A percentile compares a stretch with the other conserved stretches of the same genome.
These are phyloP conservation scores for Cetraspora pellucida DNA, from an alignment of 192 early-diverging fungal species.

Conservation along the genomic window DNA sequence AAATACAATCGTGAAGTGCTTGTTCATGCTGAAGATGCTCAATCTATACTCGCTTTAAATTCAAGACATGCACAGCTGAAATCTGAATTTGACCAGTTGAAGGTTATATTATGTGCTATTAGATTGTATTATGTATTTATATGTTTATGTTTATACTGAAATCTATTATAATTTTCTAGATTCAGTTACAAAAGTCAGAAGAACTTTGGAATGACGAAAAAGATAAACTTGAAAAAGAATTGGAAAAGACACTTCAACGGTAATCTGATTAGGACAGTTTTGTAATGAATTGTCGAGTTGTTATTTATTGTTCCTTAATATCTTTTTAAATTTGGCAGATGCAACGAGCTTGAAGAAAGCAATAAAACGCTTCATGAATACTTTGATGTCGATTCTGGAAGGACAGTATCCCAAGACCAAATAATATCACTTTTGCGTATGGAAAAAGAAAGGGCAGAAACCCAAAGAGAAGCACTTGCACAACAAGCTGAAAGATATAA, in stretches of 20 bases:
- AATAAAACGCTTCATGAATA: not conserved
- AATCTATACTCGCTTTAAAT: constrained; percentile 45
- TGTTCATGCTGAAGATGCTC: constrained; percentile 61
- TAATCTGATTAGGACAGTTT: constrained; percentile 58
- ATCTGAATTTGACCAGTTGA: constrained; percentile 36
- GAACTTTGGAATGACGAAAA: constrained; percentile 52
- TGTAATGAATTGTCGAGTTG: constrained; percentile 36
- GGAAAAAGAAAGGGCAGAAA: constrained; percentile 73
- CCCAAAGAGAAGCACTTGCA: constrained; percentile 64
- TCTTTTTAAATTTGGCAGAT: not conserved
- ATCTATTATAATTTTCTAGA: constrained; percentile 48
- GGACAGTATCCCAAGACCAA: constrained; percentile 53
- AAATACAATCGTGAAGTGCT: constrained; percentile 73
- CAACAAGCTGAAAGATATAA: constrained; percentile 70
- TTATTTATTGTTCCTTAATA: no score
- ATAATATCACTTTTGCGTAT: constrained; percentile 69
- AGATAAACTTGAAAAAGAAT: constrained; percentile 42
- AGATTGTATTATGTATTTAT: not conserved
- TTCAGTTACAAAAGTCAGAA: constrained; percentile 46
- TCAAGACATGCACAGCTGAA: constrained; percentile 35
- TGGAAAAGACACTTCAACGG: constrained; percentile 50
- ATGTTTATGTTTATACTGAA: not conserved
- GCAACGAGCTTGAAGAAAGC: constrained; percentile 24
- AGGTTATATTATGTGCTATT: constrained; percentile 6
- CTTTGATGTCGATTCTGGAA: constrained; percentile 28